These are phyloP conservation scores for Gossypium stocksii DNA, from an alignment of 345 rosid species.

Conservation along the genomic window DNA sequence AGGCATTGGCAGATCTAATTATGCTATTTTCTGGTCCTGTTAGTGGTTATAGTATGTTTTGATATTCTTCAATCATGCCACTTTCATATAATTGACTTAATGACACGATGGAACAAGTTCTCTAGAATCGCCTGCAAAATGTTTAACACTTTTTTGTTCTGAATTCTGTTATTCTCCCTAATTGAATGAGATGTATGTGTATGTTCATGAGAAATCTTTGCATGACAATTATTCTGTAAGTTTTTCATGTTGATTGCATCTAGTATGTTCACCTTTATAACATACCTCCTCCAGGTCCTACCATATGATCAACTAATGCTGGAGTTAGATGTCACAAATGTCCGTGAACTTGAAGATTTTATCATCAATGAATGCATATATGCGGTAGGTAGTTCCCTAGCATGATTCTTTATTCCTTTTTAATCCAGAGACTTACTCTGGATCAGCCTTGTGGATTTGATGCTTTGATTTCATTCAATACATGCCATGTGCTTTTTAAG, in stretches of 20 bases:
- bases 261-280: not conserved
- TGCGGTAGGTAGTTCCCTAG: conserved; percentile 49
- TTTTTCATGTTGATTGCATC: not conserved
- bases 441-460: not conserved
- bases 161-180: not conserved
- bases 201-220: not conserved
- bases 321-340: conserved; percentile 85
- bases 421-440: not conserved
- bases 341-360: conserved; percentile 97
- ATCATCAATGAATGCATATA: conserved; percentile 97
- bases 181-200: not conserved
- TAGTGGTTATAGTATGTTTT: not conserved
- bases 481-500: not conserved
- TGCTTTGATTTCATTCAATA: not conserved
- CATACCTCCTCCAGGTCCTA: conserved; percentile 46
- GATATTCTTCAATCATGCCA: not conserved
- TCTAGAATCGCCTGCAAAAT: not conserved
- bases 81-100: not conserved
- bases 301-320: conserved; percentile 82
- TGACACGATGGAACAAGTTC: not conserved
- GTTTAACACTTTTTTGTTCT: not conserved
- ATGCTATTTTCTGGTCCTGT: not conserved
- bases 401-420: conserved; percentile 3
- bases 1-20: not conserved
- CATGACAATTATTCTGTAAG: not conserved